Percentiles rank a stretch among this genome's conserved stretches.
phyloP scores from a whole-genome alignment of 352 stramenopile genomes.

The Pythium sukuiense region DNA sequence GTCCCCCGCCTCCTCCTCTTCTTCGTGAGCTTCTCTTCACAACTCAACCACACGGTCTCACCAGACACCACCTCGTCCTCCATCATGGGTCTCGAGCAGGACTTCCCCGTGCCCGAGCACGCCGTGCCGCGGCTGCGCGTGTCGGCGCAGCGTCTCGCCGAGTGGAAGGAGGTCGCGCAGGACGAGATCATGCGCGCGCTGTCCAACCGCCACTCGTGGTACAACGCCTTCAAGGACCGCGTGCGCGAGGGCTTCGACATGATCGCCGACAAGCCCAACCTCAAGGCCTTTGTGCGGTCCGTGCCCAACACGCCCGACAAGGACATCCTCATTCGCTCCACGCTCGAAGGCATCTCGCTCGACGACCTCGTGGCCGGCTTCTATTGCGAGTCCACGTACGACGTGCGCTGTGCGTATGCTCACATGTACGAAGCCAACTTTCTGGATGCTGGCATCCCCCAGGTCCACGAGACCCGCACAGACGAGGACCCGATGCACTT shows the following conservation, averaged over 20 bases:
- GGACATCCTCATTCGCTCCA: constrained; percentile 34
- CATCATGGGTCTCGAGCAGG: constrained; percentile 27
- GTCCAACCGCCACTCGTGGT: constrained; percentile 38
- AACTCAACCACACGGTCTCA: background rate
- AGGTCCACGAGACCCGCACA: constrained; percentile 30
- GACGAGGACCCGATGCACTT: constrained; percentile 43
- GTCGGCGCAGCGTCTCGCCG: constrained; percentile 25
- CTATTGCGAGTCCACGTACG: constrained; percentile 36
- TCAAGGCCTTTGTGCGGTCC: constrained; percentile 30
- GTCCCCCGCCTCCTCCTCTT: background rate
- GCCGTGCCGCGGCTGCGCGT: constrained; percentile 27
- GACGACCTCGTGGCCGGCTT: constrained; percentile 35
- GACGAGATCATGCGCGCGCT: constrained; percentile 36
- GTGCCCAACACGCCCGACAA: constrained; percentile 32
- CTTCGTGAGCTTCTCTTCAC: background rate
- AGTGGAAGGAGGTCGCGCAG: constrained; percentile 33
- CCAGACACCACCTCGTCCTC: background rate
- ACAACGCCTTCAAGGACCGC: constrained; percentile 34
- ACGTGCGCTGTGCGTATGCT: constrained; percentile 33
- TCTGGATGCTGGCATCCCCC: constrained; percentile 40
- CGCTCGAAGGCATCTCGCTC: constrained; percentile 33
- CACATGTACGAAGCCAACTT: constrained; percentile 44
- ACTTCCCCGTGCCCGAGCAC: constrained; percentile 28
- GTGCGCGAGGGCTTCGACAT: constrained; percentile 31
- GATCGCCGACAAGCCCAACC: constrained; percentile 28